Conservation (phyloP, 208 protist genomes). For the Borovskyia barvae region DNA sequence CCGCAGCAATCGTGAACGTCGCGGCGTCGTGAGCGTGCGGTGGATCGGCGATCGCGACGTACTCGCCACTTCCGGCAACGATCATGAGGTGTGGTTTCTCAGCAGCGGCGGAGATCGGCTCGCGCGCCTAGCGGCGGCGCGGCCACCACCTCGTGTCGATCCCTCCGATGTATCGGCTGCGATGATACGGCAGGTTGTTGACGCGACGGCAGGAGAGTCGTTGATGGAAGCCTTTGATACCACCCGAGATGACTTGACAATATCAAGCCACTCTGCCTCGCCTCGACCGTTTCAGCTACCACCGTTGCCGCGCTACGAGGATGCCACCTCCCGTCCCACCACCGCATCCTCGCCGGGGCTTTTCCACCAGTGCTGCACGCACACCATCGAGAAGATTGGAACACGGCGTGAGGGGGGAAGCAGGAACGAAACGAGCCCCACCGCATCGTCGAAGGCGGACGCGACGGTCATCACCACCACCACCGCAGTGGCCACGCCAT, state of each 20-base stretch:
- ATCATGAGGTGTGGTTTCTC: constrained; percentile 51
- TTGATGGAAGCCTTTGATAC: too few species aligned
- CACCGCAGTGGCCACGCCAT: too few species aligned
- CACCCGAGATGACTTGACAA: too few species aligned
- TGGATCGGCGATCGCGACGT: constrained; percentile 45
- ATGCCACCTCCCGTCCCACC: neutral
- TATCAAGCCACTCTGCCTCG: neutral
- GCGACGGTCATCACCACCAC: too few species aligned
- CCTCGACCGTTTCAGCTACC: neutral
- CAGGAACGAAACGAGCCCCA: too few species aligned
- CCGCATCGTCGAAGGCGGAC: too few species aligned
- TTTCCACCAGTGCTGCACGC: constrained; percentile 10
- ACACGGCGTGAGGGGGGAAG: too few species aligned
- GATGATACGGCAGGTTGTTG: too few species aligned
- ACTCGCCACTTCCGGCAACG: constrained; percentile 45
- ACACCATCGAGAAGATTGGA: too few species aligned
- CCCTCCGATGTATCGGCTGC: neutral
- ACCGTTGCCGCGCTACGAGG: neutral
- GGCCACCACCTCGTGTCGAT: constrained; percentile 22
- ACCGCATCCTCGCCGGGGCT: neutral
- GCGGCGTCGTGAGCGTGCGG: constrained; percentile 17
- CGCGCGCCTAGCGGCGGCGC: constrained; percentile 46
- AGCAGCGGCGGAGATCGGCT: constrained; percentile 26
- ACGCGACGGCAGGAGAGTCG: too few species aligned
- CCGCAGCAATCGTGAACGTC: neutral